Conservation (phyloP, 352 stramenopile genomes). For the Pythium insidiosum region DNA sequence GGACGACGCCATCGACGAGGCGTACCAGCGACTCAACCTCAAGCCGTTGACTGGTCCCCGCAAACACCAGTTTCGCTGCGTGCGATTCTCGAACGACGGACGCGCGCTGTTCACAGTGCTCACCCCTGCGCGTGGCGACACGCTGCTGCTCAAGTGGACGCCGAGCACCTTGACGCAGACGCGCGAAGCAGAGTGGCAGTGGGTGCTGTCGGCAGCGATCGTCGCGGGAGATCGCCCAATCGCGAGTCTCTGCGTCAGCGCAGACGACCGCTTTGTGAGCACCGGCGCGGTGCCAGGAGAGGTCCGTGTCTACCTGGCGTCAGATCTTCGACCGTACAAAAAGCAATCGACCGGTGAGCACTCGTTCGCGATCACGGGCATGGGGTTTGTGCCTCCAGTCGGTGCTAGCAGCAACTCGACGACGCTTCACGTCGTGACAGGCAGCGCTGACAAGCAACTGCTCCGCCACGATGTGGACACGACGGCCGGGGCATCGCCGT, state of each 20-base stretch:
- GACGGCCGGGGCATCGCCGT: slow-evolving; percentile 45
- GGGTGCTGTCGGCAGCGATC: slow-evolving; percentile 38
- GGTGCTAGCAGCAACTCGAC: slow-evolving; percentile 24
- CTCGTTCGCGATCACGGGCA: slow-evolving; percentile 76
- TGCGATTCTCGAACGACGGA: slow-evolving; percentile 62
- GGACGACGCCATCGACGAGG: slow-evolving; percentile 63
- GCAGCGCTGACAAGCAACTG: slow-evolving; percentile 67
- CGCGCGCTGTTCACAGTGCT: slow-evolving; percentile 67
- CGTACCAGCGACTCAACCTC: slow-evolving; percentile 35
- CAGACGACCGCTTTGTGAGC: slow-evolving; percentile 65
- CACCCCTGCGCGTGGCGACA: slow-evolving; percentile 63
- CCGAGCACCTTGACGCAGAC: slow-evolving; percentile 59
- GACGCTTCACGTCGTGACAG: slow-evolving; percentile 49
- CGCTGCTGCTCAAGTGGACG: slow-evolving; percentile 76
- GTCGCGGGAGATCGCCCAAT: slow-evolving; percentile 68
- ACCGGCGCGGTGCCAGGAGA: slow-evolving; percentile 66
- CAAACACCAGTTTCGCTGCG: slow-evolving; percentile 81
- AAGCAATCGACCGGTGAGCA: slow-evolving; percentile 50
- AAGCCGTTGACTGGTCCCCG: slow-evolving; percentile 29
- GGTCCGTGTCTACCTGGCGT: slow-evolving; percentile 49
- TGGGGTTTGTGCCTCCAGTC: slow-evolving; percentile 52
- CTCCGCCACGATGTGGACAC: slow-evolving; percentile 56
- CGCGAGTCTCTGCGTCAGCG: slow-evolving; percentile 67
- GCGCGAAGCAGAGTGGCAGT: slow-evolving; percentile 61
- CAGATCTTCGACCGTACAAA: slow-evolving; percentile 41